Percentiles rank a stretch among this genome's conserved stretches.
phyloP scores from a whole-genome alignment of 352 stramenopile genomes.

The Phytophthora ohioensis region DNA sequence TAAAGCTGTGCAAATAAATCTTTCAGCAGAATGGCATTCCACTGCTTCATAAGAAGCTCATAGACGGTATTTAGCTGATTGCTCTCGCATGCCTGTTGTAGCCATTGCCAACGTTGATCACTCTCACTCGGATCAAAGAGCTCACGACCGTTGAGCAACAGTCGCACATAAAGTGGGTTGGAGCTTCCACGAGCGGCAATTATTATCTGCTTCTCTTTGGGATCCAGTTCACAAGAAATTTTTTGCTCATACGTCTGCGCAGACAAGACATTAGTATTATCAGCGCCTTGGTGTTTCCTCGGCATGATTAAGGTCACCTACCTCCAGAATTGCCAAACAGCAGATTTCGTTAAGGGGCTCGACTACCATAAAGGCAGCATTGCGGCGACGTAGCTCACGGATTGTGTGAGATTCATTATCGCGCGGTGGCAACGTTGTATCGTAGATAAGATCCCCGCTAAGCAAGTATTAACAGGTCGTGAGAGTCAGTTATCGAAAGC shows the following conservation, averaged over 20 bases:
- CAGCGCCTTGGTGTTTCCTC: not conserved
- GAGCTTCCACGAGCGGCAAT: conserved; percentile 63
- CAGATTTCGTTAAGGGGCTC: conserved; percentile 73
- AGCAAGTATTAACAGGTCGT: conserved; percentile 1
- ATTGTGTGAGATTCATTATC: conserved; percentile 76
- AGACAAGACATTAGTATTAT: not conserved
- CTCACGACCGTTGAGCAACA: conserved; percentile 70
- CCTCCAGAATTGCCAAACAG: conserved; percentile 71
- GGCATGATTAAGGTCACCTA: conserved; percentile 18
- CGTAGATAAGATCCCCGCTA: conserved; percentile 75
- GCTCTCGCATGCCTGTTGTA: conserved; percentile 46
- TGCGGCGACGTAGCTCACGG: conserved; percentile 71
- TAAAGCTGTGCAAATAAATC: conserved; percentile 56
- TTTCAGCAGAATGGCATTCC: conserved; percentile 73
- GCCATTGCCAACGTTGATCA: conserved; percentile 48
- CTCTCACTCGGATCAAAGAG: conserved; percentile 49
- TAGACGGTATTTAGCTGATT: conserved; percentile 67
- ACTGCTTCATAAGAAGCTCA: conserved; percentile 76
- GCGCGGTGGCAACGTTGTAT: conserved; percentile 50
- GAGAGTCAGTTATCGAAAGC: not conserved
- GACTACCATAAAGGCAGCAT: conserved; percentile 66
- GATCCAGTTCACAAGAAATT: conserved; percentile 26
- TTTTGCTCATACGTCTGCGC: conserved; percentile 53
- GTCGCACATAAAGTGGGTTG: conserved; percentile 70
- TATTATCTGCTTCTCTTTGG: conserved; percentile 56